A percentile compares a stretch with the other conserved stretches of the same genome.
These are phyloP conservation scores for Phytophthora sp. DNA, from an alignment of 352 stramenopile genomes.

Conservation along the genomic window DNA sequence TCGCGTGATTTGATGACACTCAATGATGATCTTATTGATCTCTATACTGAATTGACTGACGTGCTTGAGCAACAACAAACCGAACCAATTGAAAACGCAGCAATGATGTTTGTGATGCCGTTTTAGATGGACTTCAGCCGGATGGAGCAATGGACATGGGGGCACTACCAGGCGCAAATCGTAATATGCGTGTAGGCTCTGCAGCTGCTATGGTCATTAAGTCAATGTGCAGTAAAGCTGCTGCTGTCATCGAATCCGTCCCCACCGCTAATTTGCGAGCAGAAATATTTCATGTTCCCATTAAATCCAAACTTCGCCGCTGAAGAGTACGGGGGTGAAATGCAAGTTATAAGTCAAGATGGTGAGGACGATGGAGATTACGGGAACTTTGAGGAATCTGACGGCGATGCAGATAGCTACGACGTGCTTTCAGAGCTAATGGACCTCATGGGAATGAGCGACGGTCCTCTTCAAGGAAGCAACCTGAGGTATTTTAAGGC, in stretches of 20 bases:
- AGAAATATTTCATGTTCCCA: slow-evolving; percentile 16
- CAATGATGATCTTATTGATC: slow-evolving; percentile 34
- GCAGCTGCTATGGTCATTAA: slow-evolving; percentile 29
- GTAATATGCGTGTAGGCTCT: not conserved
- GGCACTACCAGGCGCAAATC: not conserved
- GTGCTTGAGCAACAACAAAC: not conserved
- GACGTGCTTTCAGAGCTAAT: slow-evolving; percentile 7
- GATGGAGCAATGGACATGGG: too few species aligned
- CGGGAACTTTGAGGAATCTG: not conserved
- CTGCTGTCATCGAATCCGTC: too few species aligned
- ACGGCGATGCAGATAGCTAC: not conserved
- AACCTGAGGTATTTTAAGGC: not conserved
- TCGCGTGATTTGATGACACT: slow-evolving; percentile 37
- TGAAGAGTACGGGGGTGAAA: slow-evolving; percentile 9
- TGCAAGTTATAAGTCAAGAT: not conserved
- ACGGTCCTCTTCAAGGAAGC: not conserved
- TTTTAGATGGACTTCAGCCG: too few species aligned
- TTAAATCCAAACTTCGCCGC: slow-evolving; percentile 14
- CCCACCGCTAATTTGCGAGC: not conserved
- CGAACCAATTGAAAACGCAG: too few species aligned
- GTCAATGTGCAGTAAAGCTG: too few species aligned
- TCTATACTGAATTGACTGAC: slow-evolving; percentile 31
- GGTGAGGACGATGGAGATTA: not conserved
- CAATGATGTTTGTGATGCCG: too few species aligned
- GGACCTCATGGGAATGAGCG: not conserved